Conservation (phyloP, 805 yeast species). For the Saitoella complicata region DNA sequence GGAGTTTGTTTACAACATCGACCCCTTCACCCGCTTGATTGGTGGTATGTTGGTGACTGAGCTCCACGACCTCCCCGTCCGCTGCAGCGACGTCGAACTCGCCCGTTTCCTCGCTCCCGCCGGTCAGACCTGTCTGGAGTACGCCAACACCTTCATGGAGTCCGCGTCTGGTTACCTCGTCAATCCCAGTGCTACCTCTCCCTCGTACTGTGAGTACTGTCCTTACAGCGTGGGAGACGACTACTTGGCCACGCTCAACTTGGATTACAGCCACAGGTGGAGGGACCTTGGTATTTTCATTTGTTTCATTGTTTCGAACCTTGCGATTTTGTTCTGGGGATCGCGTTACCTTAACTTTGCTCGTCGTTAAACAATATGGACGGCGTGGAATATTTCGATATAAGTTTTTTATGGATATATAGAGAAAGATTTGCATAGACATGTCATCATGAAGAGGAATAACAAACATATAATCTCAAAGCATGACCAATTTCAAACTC, state of each 20-base stretch:
- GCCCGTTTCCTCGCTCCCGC: slow-evolving; percentile 34
- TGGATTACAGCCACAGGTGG: slow-evolving; percentile 30
- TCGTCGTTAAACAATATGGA: no score
- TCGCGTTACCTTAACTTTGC: no score
- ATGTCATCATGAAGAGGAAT: no score
- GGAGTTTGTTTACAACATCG: slow-evolving; percentile 53
- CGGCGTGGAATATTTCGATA: no score
- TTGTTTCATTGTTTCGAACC: slow-evolving; percentile 32
- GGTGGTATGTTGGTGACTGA: slow-evolving; percentile 39
- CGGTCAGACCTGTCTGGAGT: slow-evolving; percentile 31
- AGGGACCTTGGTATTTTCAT: slow-evolving; percentile 43
- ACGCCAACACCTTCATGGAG: slow-evolving; percentile 36
- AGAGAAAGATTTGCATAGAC: no score
- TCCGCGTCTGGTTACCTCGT: slow-evolving; percentile 32
- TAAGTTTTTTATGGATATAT: no score
- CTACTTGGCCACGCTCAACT: slow-evolving; percentile 30
- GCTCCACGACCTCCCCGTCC: slow-evolving; percentile 33
- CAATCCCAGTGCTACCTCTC: slow-evolving; percentile 29
- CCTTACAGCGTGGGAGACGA: slow-evolving; percentile 38
- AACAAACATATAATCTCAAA: no score
- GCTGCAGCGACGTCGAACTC: slow-evolving; percentile 34
- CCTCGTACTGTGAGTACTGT: slow-evolving; percentile 40
- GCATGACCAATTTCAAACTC: no score
- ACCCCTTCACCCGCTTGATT: slow-evolving; percentile 55
- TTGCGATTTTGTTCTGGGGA: no score